Evolutionary conservation across 2,329 filamentous ascomycete species (phyloP), one percentile per base, ranked within the genome.

Genomic region (Xylariaceae sp.): DNA sequence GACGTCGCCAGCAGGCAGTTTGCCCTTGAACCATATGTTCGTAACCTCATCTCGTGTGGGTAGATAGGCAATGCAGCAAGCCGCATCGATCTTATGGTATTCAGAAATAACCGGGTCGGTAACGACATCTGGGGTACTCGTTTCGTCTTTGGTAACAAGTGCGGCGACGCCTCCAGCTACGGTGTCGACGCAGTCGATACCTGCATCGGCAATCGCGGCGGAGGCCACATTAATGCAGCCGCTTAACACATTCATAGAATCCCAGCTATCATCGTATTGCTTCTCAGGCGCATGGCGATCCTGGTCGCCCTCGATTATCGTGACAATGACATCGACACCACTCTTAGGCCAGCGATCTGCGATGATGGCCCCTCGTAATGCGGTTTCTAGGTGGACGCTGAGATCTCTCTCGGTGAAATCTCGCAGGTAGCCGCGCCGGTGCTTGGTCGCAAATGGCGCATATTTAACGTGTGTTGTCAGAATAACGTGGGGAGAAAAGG

Each of bases 331-430:
- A 72, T 99, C 94, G n/a, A 96, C 87, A 50, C 91, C 92, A 73
- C 91, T 96, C 79, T 99, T 99, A n/a, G 94, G 94, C 90, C 93
- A 99, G 59, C 93, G 82, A 72, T 97, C 92, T 11, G 91, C 92
- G 70, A 97, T 93, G 54, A 97, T 86, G 6, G 91, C 89, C 0
- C 93, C 93, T 39, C 92, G 84, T 54, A 99, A 80, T 30, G 94
- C 92, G 13, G 91, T 93, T 74, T 97, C 92, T 2, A 99, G 79
- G 72, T 97, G 93, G 9, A 92, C 88, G 10, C 90, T 90, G 1
- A 99, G 81, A 71, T 99, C 94, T 54, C 92, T 84, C 76, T 99
- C 94, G 62, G 83, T 88, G 13, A 88, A 81, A 73, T 97, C 93
- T 51, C 92, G 86, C 18, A 96, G 78, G 72, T 97, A 96, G 10